phyloP scores from a whole-genome alignment of 495 filamentous ascomycete species.

The Penicillium cataractarum region DNA sequence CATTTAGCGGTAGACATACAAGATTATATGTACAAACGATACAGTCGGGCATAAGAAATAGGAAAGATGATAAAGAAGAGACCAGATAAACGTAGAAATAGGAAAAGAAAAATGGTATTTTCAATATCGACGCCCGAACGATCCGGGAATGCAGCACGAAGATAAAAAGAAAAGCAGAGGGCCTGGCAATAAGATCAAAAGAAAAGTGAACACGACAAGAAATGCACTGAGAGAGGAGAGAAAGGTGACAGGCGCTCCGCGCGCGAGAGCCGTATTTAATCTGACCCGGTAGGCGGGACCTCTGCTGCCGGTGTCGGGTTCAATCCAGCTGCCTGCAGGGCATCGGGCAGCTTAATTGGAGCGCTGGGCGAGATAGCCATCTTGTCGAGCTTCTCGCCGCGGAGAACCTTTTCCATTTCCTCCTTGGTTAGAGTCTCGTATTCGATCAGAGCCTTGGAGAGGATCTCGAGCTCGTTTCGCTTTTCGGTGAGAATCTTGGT shows the following conservation, averaged over 20 bases:
- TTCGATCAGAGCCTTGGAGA: slow-evolving; percentile 88
- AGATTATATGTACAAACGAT: slow-evolving; percentile 11
- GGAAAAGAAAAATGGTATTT: slow-evolving; percentile 30
- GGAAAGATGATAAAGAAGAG: background rate
- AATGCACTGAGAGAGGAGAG: slow-evolving; percentile 10
- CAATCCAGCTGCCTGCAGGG: slow-evolving; percentile 36
- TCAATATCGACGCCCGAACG: slow-evolving; percentile 37
- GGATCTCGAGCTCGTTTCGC: slow-evolving; percentile 78
- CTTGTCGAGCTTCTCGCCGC: slow-evolving; percentile 79
- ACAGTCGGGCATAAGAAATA: background rate
- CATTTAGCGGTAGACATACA: slow-evolving; percentile 4
- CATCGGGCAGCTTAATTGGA: slow-evolving; percentile 60
- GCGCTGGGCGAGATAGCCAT: slow-evolving; percentile 45
- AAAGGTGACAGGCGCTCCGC: background rate
- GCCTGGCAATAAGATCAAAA: slow-evolving; percentile 9
- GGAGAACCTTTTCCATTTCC: slow-evolving; percentile 86
- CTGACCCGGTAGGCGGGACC: slow-evolving; percentile 26
- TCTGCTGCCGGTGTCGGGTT: slow-evolving; percentile 26
- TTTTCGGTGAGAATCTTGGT: slow-evolving; percentile 68
- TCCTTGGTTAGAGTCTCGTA: slow-evolving; percentile 88
- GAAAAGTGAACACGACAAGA: background rate
- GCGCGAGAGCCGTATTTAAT: slow-evolving; percentile 21
- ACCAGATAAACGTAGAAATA: background rate
- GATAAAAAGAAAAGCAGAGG: slow-evolving; percentile 15
- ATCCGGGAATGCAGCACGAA: slow-evolving; percentile 32